Evolutionary conservation across 768 basidiomycete genomes (phyloP).

Genomic region (Lentinula lateritia): DNA sequence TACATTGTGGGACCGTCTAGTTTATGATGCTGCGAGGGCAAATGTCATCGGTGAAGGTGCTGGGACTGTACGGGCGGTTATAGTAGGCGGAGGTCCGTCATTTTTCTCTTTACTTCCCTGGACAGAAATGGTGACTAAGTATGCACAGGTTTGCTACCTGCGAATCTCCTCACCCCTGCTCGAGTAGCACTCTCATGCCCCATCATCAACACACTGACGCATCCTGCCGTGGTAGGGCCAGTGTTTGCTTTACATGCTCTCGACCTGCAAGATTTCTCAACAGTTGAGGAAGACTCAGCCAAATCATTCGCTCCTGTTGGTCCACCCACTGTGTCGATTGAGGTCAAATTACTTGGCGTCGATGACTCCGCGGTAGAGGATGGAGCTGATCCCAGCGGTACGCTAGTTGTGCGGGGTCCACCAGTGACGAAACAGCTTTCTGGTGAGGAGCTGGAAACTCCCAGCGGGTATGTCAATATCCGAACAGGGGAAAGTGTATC

Average conservation of each 20-base stretch:
- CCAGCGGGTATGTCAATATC: slow-evolving; percentile 25
- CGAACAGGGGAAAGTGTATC: slow-evolving; percentile 11
- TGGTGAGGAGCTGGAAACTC: slow-evolving; percentile 23
- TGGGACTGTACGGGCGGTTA: slow-evolving; percentile 56
- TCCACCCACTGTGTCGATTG: slow-evolving; percentile 81
- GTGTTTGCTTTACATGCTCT: slow-evolving; percentile 78
- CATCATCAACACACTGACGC: slow-evolving; percentile 56
- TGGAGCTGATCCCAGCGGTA: slow-evolving; percentile 62
- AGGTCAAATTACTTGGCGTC: slow-evolving; percentile 70
- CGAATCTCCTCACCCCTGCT: slow-evolving; percentile 49
- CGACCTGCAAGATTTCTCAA: slow-evolving; percentile 74
- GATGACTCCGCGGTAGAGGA: slow-evolving; percentile 60
- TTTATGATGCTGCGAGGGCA: slow-evolving; percentile 65
- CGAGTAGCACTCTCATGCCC: slow-evolving; percentile 77
- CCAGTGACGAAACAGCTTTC: slow-evolving; percentile 53
- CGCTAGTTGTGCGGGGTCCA: slow-evolving; percentile 65
- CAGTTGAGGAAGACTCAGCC: slow-evolving; percentile 20
- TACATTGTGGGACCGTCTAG: slow-evolving; percentile 78
- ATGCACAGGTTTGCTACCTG: slow-evolving; percentile 42
- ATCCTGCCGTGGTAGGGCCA: slow-evolving; percentile 67
- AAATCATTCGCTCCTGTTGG: slow-evolving; percentile 49
- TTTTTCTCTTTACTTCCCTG: not conserved
- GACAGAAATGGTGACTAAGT: not conserved
- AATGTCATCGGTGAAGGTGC: slow-evolving; percentile 56
- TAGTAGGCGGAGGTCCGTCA: slow-evolving; percentile 66